These are phyloP conservation scores for Medicago lupulina DNA, from an alignment of 306 rosid species.

Conservation along the genomic window DNA sequence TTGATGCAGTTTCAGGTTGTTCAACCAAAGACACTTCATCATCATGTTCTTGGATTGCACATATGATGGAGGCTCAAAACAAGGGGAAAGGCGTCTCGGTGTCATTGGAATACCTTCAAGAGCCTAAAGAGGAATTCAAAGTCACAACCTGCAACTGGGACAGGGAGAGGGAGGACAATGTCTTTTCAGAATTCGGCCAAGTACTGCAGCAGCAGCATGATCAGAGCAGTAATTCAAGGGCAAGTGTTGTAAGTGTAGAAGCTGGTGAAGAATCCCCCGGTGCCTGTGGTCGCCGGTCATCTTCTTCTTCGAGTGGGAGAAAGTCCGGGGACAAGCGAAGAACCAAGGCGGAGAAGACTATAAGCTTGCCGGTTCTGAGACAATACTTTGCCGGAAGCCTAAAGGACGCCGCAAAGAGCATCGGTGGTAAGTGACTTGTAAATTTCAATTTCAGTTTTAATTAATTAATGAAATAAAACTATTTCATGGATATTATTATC, in stretches of 20 bases:
- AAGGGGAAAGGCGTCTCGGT: conserved; percentile 58
- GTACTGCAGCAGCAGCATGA: conserved; percentile 25
- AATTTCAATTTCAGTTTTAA: not conserved
- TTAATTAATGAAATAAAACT: not conserved
- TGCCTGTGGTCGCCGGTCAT: conserved; percentile 37
- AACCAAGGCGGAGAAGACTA: conserved; percentile 68
- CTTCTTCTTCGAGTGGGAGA: conserved; percentile 48
- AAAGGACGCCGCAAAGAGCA: conserved; percentile 52
- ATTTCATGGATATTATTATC: not conserved
- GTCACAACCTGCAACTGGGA: conserved; percentile 55
- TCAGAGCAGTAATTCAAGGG: conserved; percentile 41
- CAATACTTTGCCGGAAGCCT: conserved; percentile 63
- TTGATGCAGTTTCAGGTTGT: conserved; percentile 27
- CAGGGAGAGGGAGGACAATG: not conserved
- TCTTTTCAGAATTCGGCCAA: conserved; percentile 47
- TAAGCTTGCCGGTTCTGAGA: conserved; percentile 61
- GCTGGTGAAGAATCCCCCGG: conserved; percentile 53
- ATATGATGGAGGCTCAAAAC: conserved; percentile 67
- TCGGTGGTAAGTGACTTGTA: conserved; percentile 42
- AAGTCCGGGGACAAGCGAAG: conserved; percentile 64
- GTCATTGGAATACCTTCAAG: conserved; percentile 55
- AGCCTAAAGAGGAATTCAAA: conserved; percentile 56
- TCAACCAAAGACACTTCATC: conserved; percentile 37
- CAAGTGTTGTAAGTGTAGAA: conserved; percentile 42
- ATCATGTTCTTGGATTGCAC: conserved; percentile 58